phyloP scores from a whole-genome alignment of 2,329 filamentous ascomycete species.

The Stachybotrys elegans region DNA sequence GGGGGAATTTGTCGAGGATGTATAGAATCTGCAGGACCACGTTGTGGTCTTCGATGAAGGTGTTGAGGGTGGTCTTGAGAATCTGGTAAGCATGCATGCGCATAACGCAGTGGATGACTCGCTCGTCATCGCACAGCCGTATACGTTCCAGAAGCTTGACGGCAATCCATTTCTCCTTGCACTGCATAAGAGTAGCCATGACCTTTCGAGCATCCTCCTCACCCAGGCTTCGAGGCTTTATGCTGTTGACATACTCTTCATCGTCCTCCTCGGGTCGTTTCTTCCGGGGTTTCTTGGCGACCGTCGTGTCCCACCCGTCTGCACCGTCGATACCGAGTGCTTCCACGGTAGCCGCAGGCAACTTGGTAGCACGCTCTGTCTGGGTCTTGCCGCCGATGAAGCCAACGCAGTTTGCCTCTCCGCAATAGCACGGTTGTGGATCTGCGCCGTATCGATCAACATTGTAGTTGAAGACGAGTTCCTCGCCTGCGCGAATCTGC shows the following conservation, averaged over 20 bases:
- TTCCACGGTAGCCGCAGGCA: constrained; percentile 85
- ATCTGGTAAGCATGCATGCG: constrained; percentile 98
- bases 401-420: constrained; percentile 87
- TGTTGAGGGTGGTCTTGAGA: constrained; percentile 77
- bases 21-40: constrained; percentile 85
- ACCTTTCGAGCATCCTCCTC: constrained; percentile 86
- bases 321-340: constrained; percentile 91
- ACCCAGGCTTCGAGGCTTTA: constrained; percentile 72
- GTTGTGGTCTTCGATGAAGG: constrained; percentile 86
- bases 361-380: constrained; percentile 88
- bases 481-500: constrained; percentile 79
- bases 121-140: constrained; percentile 79
- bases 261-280: constrained; percentile 90
- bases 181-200: constrained; percentile 95
- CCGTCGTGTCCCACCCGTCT: constrained; percentile 86
- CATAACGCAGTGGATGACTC: constrained; percentile 81
- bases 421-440: constrained; percentile 95
- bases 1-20: constrained; percentile 82
- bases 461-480: constrained; percentile 99
- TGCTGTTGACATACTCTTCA: constrained; percentile 90
- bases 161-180: constrained; percentile 98
- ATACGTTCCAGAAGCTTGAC: constrained; percentile 91
- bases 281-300: constrained; percentile 85
- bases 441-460: constrained; percentile 97
- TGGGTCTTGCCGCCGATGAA: constrained; percentile 98